Evolutionary conservation across 2,329 filamentous ascomycete genomes (phyloP), one percentile per base, ranked within the genome.

Genomic region (Pestalotiopsis sp.): DNA sequence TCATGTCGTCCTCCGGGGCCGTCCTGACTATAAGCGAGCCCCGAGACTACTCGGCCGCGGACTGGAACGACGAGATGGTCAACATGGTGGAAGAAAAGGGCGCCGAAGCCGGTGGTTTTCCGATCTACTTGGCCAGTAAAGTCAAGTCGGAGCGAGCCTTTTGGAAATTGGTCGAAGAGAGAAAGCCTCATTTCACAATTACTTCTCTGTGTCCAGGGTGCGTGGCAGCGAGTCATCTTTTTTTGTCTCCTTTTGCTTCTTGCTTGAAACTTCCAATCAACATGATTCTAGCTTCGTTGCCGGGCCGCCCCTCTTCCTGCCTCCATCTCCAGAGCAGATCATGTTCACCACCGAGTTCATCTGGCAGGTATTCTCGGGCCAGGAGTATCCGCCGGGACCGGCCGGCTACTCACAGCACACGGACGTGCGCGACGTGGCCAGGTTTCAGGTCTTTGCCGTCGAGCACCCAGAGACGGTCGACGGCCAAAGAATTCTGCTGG

Each of bases 291-390:
- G 62, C 20, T 65, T 20, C 14, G 23, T 65, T 39, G 36, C 62
- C 23, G 39, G 62, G 4, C 62, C 62, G n/a, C 62, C 38, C 13
- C 62, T 65, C 20, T 65, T 52, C 38, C 45, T 65, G 23, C 62
- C 62, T 9, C 13, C 49, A n/a, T 17, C 38, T 14, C 62, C 38
- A 4, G 38, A 45, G 23, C 13, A 52, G 25, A 27, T 49, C 20
- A 25, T 39, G 12, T 5, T 49, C 9, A 49, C 62, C 12, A 49
- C 23, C 38, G 25, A 6, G n/a, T 65, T 52, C 38, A 49, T 65
- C 38, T 65, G 62, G 39, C 39, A 65, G 38, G 62, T 65, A 9
- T 52, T 65, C 20, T 52, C 62, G 9, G 38, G 62, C 11, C 62
- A 65, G 62, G 4, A 45, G 2, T 39, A 38, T 39, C 62, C 62